Base-by-base conservation (phyloP, 441 rosid genomes). In the Corymbia citriodora region DNA sequence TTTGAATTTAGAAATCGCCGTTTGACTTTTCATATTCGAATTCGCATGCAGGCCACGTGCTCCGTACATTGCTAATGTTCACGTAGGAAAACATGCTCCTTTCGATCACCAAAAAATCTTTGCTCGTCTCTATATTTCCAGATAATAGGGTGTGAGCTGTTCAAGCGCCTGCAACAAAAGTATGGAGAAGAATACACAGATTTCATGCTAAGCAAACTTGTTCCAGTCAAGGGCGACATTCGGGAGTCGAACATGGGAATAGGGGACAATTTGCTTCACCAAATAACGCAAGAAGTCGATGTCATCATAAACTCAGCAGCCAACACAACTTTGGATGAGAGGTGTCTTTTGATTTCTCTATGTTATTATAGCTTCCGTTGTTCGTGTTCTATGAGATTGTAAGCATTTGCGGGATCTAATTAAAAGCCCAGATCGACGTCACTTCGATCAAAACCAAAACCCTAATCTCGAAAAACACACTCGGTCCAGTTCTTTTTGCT, bases 91-190 rank as follows among this genome's bases (percentile, higher is more conserved):
- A 10, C 82, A 15, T 19, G 49, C 49, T 72, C 27, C 10, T 72
- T 72, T 36, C 4, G 1, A 72, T 5, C 82, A 36, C 82, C 27
- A 72, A 72, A 11, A 59, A 10, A 72, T 40, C 59, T 86, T 54
- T 50, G 45, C n/a, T 19, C 55, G 48, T 25, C n/a, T 59, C 12
- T 74, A 15, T 88, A 4, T 87, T 15, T 9, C 12, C 89, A 93
- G 95, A 91, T 94, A 55, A 85, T 94, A 19, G 90, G 88, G 59
- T 90, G 94, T 36, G 92, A 89, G 36, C 59, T 93, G 10, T 93
- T 92, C 90, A 83, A 79, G 14, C 29, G 87, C 54, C 31, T 92
- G 11, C 87, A 88, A 87, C 49, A 92, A 59, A 85, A 18, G 23
- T 90, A 92, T 4, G 92, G 93, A 55, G 88, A 86, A 65, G 85